A percentile compares a stretch with the other conserved stretches of the same genome.
Conservation (phyloP, 1,284 basidiomycete genomes). For the Ceratobasidium sp. region DNA sequence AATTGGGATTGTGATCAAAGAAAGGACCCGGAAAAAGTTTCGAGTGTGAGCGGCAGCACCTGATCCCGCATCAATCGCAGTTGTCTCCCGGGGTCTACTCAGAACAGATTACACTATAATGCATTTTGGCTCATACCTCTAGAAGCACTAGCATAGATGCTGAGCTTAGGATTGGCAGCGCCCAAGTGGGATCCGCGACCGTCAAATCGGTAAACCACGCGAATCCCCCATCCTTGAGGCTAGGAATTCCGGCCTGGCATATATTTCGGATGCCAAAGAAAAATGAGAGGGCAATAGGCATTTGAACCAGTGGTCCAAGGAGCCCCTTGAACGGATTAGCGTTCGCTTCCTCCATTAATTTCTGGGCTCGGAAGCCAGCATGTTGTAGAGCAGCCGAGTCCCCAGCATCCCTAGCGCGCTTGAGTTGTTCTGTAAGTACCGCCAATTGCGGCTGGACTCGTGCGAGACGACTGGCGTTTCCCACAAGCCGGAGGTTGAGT, state of each 20-base stretch:
- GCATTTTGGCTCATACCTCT: conserved; percentile 56
- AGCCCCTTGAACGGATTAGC: conserved; percentile 68
- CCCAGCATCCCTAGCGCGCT: conserved; percentile 53
- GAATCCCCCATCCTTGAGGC: conserved; percentile 80
- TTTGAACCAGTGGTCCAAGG: conserved; percentile 69
- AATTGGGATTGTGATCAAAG: conserved; percentile 65
- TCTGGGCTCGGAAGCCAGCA: conserved; percentile 62
- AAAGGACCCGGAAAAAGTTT: conserved; percentile 72
- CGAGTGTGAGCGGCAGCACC: conserved; percentile 69
- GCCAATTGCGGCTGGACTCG: conserved; percentile 68
- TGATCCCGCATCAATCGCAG: conserved; percentile 54
- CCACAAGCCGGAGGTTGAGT: conserved; percentile 68
- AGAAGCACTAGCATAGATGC: conserved; percentile 75
- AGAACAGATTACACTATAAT: conserved; percentile 50
- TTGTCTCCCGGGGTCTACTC: conserved; percentile 55
- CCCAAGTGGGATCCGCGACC: conserved; percentile 75
- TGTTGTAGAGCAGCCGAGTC: conserved; percentile 65
- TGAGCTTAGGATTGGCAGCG: conserved; percentile 73
- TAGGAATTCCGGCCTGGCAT: conserved; percentile 71
- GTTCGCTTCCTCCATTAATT: conserved; percentile 73
- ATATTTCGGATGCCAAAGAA: conserved; percentile 85
- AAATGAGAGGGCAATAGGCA: conserved; percentile 81
- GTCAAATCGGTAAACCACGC: conserved; percentile 82
- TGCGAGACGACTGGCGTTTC: conserved; percentile 72
- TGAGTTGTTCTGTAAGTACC: conserved; percentile 60